Base-by-base conservation (phyloP, 495 filamentous ascomycete genomes). In the Geopyxis carbonaria region DNA sequence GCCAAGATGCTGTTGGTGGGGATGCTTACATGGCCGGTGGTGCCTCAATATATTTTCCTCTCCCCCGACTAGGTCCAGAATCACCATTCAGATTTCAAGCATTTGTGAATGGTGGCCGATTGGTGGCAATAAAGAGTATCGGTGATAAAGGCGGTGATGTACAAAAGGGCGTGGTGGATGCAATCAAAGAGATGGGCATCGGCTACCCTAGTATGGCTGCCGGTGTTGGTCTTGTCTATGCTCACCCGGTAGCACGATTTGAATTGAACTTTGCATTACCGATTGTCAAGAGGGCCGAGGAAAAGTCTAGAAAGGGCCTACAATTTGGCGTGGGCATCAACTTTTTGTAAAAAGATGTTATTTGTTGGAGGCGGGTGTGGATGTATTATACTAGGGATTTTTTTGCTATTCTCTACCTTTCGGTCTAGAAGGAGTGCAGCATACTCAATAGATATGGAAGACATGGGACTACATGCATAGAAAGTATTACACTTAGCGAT, bases 221-320 rank as follows among this genome's bases (percentile, higher is more conserved):
- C 2, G 89, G 89, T 18, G 58, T 94, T 20, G 89, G 89, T 2
- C 56, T 97, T 10, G 83, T 97, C 11, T 97, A 97, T 58, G 91
- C 84, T 16, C 84, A 92, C 57, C 82, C 81, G 0, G 72, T 82
- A 5, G 89, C 87, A 25, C 67, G 89, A 42, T 93, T 97, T 49
- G 89, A 97, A 65, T 60, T 97, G 42, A 95, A 94, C 54, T 93
- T 95, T 56, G 81, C 78, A 43, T 55, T 97, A 31, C 89, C 89
- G 4, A 51, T 97, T 39, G 80, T 87, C 21, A 49, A 80, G 46
- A 67, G 89, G 36, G 71, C 65, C 47, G 81, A 78, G 8, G 89
- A 97, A 59, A 77, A 86, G 48, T 76, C 69, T 13, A 70, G 89
- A 30, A 97, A 97, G 62, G 89, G 89, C 6, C 46, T 99, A 46